Base-by-base conservation (phyloP, 305 asterid genomes). In the Ajuga reptans region DNA sequence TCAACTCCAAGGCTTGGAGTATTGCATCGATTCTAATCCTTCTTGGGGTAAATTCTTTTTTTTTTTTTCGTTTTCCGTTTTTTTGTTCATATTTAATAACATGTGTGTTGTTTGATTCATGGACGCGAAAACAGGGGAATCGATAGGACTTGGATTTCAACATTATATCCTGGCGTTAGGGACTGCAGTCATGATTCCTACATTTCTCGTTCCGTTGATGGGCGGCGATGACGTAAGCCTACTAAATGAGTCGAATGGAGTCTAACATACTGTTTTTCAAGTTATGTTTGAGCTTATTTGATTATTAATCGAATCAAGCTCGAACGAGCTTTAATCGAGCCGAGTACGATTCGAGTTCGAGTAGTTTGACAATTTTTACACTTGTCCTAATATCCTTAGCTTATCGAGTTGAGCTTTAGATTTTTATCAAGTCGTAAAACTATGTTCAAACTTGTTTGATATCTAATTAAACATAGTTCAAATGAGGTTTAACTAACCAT, bases 1-100 rank as follows among this genome's bases (percentile, higher is more conserved):
- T 73, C 99, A 93, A 72, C 92, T 93, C 71, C 99, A 93, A 53
- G 99, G 99, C 37, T 85, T 93, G 75, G 99, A 93, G 84, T 93
- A 93, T 52, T 93, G 99, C 82, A 93, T 93, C 69, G 96, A 93
- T 78, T 93, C 99, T 54, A 93, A 93, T 82, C 99, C 99, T 75
- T 86, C 97, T 42, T 93, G 97, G 97, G 94, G 97, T 93, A 81
- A 63, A 84, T 18, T 46, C 47, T 21, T 46, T 43, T 1, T 42
- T 36, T 24, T 29, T 55, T 14, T 31, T 39, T 21, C 2, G 31
- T 42, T 17, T 17, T 49, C 17, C 3, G 9, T 3, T 0, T 27
- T 52, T 9, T 69, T 7, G 9, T 70, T 54, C 16, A 29, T 1
- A 4, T 6, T 2, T 64, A 14, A 34, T 57, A 8, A 57, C 64